Conservation (phyloP, 306 rosid species). For the Castanospermum australe region DNA sequence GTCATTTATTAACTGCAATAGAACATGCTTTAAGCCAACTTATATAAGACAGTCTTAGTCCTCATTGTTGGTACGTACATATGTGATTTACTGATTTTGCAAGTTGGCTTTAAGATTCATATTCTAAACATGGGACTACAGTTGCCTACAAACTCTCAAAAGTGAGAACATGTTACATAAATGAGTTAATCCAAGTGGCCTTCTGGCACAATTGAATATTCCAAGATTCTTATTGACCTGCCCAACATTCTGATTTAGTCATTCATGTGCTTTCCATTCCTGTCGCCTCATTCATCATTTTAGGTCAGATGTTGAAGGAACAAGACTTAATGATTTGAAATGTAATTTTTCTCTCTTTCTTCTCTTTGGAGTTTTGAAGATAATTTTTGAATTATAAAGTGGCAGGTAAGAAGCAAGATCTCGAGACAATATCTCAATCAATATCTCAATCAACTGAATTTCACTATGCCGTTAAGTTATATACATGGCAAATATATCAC, state of each 20-base stretch:
- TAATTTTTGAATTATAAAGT: not conserved
- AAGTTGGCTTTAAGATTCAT: not conserved
- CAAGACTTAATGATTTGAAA: not conserved
- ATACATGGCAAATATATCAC: slow-evolving; percentile 31
- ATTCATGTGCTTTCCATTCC: not conserved
- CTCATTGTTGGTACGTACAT: no score
- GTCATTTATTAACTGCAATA: no score
- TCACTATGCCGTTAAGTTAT: slow-evolving; percentile 22
- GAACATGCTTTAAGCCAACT: not conserved
- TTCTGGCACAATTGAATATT: not conserved
- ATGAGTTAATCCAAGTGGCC: not conserved
- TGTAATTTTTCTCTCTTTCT: not conserved
- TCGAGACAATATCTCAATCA: slow-evolving; percentile 3
- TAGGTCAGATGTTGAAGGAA: not conserved
- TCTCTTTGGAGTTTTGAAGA: not conserved
- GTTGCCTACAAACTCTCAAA: not conserved
- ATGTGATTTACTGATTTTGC: not conserved
- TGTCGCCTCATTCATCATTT: not conserved
- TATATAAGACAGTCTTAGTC: no score
- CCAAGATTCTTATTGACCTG: not conserved
- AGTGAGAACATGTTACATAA: not conserved
- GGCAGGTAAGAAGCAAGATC: not conserved
- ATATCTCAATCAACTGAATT: slow-evolving; percentile 15
- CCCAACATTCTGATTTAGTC: not conserved
- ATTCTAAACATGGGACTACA: not conserved